Base-by-base conservation (phyloP, 768 basidiomycete genomes). In the Fomitopsis serialis region DNA sequence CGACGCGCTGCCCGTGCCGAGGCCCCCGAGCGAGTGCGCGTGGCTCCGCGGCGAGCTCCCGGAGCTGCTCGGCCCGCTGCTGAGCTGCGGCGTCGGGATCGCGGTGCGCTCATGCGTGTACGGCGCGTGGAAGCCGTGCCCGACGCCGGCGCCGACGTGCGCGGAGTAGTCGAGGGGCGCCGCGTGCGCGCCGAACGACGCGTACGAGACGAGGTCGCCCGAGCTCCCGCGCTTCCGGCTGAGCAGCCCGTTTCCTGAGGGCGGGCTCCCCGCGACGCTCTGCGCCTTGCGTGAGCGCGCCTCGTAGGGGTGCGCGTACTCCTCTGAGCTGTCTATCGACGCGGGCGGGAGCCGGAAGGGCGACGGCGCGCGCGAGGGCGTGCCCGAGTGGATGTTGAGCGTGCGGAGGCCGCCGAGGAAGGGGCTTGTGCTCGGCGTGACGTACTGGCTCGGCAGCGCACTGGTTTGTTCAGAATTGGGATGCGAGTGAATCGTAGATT, bases 341-440 rank as follows among this genome's bases (percentile, higher is more conserved):
- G 80, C 79, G n/a, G 70, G 68, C 10, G 85, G 85, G 1, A 88
- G 71, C 11, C 79, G 70, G 52, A 87, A 79, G 7, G 89, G 86
- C 2, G 84, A 85, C 0, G 89, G 85, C 0, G 85, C 87, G 44
- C 87, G 79, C 11, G 84, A 86, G 0, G 83, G 80, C 48, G 79
- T 78, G 2, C 84, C 72, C 1, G 84, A 85, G 61, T 89, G 86
- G 42, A 91, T 79, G 61, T 89, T 84, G 54, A 92, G 77, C 6
- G 84, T 85, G 50, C 85, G 78, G 58, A 92, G 69, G 2, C 87
- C 87, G 0, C 85, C 89, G 21, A 92, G 78, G 76, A 92, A 90
- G 0, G 89, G 89, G 54, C 85, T 87, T 1, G 87, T 84, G 19
- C 83, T 85, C 1, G 89, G 89, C 0, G 89, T 89, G 63, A 50